A percentile compares a stretch with the other conserved stretches of the same genome.
Conservation (phyloP, 306 rosid species). For the Mimosa pudica region DNA sequence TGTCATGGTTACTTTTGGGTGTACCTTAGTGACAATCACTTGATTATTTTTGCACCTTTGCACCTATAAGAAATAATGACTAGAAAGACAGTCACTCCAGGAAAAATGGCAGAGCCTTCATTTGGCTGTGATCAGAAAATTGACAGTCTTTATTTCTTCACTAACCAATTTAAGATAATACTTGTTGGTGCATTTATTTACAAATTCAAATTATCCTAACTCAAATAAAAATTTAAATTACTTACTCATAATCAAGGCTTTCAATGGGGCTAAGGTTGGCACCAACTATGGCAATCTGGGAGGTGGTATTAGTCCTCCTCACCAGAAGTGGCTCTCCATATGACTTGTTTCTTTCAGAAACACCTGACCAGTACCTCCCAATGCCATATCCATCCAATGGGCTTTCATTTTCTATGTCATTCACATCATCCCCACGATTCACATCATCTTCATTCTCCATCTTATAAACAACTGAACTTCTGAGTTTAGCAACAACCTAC, state of each 20-base stretch:
- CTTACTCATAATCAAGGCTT: constrained; percentile 94
- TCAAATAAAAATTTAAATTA: background rate
- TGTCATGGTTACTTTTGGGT: too few species aligned
- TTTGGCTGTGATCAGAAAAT: background rate
- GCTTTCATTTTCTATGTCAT: constrained; percentile 53
- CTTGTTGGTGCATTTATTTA: too few species aligned
- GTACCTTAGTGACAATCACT: too few species aligned
- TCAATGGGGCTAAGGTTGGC: constrained; percentile 82
- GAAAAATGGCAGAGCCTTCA: background rate
- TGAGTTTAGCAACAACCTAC: constrained; percentile 12
- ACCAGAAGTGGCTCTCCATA: constrained; percentile 47
- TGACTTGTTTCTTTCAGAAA: constrained; percentile 41
- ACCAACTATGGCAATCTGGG: constrained; percentile 92
- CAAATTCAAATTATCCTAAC: background rate
- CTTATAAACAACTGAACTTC: constrained; percentile 23
- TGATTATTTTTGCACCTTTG: too few species aligned
- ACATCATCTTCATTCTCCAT: constrained; percentile 39
- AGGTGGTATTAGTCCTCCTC: constrained; percentile 71
- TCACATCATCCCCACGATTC: constrained; percentile 29
- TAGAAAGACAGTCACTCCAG: background rate
- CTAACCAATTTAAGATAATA: background rate
- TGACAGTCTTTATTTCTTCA: background rate
- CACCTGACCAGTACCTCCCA: constrained; percentile 41
- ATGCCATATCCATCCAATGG: constrained; percentile 40
- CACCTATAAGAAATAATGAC: background rate